These are phyloP conservation scores for Penicillium sp. DNA, from an alignment of 2,329 filamentous ascomycete genomes.

Conservation along the genomic window DNA sequence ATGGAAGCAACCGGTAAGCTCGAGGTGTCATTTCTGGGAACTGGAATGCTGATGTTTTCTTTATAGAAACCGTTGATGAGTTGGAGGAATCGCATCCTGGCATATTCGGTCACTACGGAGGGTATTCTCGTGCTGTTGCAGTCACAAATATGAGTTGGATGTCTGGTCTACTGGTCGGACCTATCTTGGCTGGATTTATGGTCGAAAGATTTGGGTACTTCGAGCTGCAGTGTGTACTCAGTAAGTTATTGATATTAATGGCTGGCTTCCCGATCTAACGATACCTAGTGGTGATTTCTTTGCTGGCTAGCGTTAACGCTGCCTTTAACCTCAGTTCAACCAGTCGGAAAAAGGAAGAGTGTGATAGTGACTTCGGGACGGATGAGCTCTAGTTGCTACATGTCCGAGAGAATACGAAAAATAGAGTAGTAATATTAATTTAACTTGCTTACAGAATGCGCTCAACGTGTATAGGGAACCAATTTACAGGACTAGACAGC, in stretches of 20 bases:
- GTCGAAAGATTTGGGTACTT: slow-evolving; percentile 13
- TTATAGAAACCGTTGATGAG: slow-evolving; percentile 11
- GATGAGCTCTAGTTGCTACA: background rate
- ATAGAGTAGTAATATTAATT: background rate
- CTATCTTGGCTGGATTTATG: slow-evolving; percentile 13
- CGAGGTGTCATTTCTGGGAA: background rate
- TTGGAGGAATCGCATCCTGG: slow-evolving; percentile 15
- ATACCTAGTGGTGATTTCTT: background rate
- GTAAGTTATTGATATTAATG: background rate
- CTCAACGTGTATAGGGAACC: background rate
- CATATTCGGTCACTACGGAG: slow-evolving; percentile 20
- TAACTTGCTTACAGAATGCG: background rate
- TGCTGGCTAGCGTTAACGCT: background rate
- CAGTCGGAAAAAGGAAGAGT: background rate
- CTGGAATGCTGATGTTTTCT: background rate
- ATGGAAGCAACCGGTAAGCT: slow-evolving; percentile 10
- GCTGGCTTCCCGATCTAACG: background rate
- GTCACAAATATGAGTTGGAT: slow-evolving; percentile 21
- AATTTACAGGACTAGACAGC: background rate
- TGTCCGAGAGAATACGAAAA: background rate
- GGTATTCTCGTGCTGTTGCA: slow-evolving; percentile 22
- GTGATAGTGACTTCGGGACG: background rate
- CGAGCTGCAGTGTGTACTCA: slow-evolving; percentile 11
- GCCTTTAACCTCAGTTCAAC: background rate
- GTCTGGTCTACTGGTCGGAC: slow-evolving; percentile 16